Evolutionary conservation across 1,284 basidiomycete genomes (phyloP).

Genomic region (Agroathelia rolfsii): DNA sequence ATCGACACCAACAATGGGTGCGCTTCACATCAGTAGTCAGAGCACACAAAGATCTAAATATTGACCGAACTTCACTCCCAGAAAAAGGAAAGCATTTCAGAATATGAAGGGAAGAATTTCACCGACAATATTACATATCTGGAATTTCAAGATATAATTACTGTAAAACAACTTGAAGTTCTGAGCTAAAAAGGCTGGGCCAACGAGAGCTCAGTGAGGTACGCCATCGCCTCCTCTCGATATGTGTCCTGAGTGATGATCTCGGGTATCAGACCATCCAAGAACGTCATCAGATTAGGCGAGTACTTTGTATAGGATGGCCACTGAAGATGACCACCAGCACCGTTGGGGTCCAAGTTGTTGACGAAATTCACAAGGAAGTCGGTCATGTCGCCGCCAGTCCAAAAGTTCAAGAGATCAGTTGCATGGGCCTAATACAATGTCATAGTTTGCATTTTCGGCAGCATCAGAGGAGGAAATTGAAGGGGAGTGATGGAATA

Average conservation of each 20-base stretch:
- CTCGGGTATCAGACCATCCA: constrained; percentile 28
- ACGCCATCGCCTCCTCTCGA: constrained; percentile 30
- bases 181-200: constrained; percentile 25
- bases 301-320: constrained; percentile 13
- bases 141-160: too few species aligned
- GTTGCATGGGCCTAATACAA: constrained; percentile 14
- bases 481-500: constrained; percentile 9
- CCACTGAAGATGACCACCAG: constrained; percentile 11
- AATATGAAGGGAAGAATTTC: too few species aligned
- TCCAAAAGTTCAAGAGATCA: constrained; percentile 11
- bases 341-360: constrained; percentile 16
- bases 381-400: constrained; percentile 12
- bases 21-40: too few species aligned
- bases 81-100: too few species aligned
- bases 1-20: too few species aligned
- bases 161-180: too few species aligned
- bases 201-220: constrained; percentile 27
- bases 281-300: constrained; percentile 22
- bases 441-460: constrained; percentile 1
- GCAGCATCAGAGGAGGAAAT: too few species aligned
- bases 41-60: too few species aligned
- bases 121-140: too few species aligned
- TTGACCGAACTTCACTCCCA: too few species aligned
- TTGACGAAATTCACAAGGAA: constrained; percentile 18
- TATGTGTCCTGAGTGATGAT: constrained; percentile 31